Base-by-base conservation (phyloP, 2,329 filamentous ascomycete species). In the Alternaria ventricosa region DNA sequence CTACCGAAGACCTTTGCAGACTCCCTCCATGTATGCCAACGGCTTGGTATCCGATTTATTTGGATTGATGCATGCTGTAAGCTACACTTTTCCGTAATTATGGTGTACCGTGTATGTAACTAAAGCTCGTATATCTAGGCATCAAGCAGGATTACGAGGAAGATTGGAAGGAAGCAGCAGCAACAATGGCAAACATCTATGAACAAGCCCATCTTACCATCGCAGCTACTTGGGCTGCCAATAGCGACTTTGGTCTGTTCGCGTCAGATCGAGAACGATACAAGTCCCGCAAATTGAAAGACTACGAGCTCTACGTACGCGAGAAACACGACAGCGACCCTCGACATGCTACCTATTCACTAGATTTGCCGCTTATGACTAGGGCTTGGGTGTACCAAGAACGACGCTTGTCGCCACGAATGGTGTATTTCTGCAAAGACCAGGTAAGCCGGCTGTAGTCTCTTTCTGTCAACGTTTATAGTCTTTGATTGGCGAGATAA, bases 21-120 rank as follows among this genome's bases (percentile, higher is more conserved):
- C 2, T 9, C 54, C 0, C 18, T 13, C 6, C 3, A 0, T 0
- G 0, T 56, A 4, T 56, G 41, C 12, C 0, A 8, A 5, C n/a
- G 41, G 13, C 41, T 56, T 7, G 4, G 5, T 13, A 8, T 56
- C 1, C 9, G 13, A 9, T 56, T 45, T 10, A 3, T 56, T 8
- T 56, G 54, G 54, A 56, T 56, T 3, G 54, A 56, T 5, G 41
- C 54, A 3, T 28, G 43, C 4, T 56, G 53, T 55, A 44, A 44
- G 53, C 0, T 6, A 4, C 4, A 28, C 3, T 18, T 5, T 10
- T 3, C 25, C 10, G 8, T 27, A 1, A 10, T 27, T 8, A n/a
- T 13, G 3, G 4, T 3, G 33, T 13, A 18, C 1, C 22, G 3
- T 30, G 5, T 12, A 25, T 8, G 11, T 23, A 2, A 36, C 50